Evolutionary conservation across 139 green algal genomes (phyloP).

Genomic region (Haematococcus sp.): DNA sequence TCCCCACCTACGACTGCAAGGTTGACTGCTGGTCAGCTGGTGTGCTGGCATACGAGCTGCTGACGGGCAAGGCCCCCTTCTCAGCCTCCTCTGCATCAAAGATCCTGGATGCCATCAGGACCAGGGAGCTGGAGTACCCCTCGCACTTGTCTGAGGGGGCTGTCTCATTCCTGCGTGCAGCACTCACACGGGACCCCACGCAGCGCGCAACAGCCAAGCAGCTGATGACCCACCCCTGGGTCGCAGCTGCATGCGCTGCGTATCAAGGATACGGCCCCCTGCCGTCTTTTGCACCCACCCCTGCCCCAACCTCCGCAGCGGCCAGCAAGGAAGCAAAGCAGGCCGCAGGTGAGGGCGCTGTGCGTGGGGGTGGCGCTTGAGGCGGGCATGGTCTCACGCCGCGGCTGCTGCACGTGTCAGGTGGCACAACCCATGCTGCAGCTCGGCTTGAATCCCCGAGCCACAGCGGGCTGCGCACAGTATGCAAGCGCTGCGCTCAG

Average conservation of each 20-base stretch:
- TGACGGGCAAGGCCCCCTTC: conserved; percentile 47
- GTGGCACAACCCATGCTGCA: too few species aligned
- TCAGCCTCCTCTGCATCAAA: conserved; percentile 26
- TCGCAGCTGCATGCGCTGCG: conserved; percentile 5
- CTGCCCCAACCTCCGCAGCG: too few species aligned
- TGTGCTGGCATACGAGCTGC: conserved; percentile 49
- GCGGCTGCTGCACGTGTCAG: too few species aligned
- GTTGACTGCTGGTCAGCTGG: conserved; percentile 34
- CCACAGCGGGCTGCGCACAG: too few species aligned
- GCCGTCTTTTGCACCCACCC: not conserved
- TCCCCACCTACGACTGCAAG: conserved; percentile 32
- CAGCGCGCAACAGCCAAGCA: conserved; percentile 11
- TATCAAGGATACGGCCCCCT: not conserved
- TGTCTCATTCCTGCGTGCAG: conserved; percentile 7
- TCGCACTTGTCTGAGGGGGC: conserved; percentile 9
- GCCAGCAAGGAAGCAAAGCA: too few species aligned
- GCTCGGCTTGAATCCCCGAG: too few species aligned
- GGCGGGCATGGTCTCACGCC: too few species aligned
- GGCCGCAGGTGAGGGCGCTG: too few species aligned
- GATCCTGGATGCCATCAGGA: conserved; percentile 39
- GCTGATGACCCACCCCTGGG: conserved; percentile 27
- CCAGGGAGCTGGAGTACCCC: conserved; percentile 31
- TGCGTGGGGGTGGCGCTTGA: too few species aligned
- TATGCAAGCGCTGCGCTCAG: too few species aligned
- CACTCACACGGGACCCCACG: conserved; percentile 21